A percentile compares a stretch with the other conserved stretches of the same genome.
phyloP scores from a whole-genome alignment of 129 eudicot genomes.

The Lactuca sativa region DNA sequence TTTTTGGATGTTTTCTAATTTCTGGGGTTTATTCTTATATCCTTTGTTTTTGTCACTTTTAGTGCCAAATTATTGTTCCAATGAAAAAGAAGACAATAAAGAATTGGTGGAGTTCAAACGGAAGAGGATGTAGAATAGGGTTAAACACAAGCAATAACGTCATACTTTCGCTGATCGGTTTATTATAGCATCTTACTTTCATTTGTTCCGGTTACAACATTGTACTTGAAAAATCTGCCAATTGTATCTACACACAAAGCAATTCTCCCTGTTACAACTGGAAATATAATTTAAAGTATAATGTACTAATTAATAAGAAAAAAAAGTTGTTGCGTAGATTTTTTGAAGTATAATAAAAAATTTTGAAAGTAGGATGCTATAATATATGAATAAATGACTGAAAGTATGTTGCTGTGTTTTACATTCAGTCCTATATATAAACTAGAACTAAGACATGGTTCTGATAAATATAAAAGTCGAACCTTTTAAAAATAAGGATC shows the following conservation, averaged over 20 bases:
- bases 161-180: not conserved
- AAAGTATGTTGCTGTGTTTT: not conserved
- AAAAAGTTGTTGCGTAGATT: too few species aligned
- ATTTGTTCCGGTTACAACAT: not conserved
- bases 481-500: conserved; percentile 7
- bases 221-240: too few species aligned
- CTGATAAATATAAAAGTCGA: conserved; percentile 2
- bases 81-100: too few species aligned
- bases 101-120: too few species aligned
- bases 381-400: not conserved
- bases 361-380: not conserved
- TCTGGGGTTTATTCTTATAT: too few species aligned
- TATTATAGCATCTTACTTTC: not conserved
- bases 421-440: not conserved
- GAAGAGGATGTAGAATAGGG: too few species aligned
- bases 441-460: not conserved
- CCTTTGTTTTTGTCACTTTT: too few species aligned
- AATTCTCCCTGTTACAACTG: not conserved
- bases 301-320: not conserved
- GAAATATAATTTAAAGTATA: not conserved
- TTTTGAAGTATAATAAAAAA: not conserved
- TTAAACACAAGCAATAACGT: not conserved
- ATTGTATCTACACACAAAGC: not conserved
- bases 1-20: too few species aligned
- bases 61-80: too few species aligned